Conservation (phyloP, 2,329 filamentous ascomycete species). For the Alternaria sp. region DNA sequence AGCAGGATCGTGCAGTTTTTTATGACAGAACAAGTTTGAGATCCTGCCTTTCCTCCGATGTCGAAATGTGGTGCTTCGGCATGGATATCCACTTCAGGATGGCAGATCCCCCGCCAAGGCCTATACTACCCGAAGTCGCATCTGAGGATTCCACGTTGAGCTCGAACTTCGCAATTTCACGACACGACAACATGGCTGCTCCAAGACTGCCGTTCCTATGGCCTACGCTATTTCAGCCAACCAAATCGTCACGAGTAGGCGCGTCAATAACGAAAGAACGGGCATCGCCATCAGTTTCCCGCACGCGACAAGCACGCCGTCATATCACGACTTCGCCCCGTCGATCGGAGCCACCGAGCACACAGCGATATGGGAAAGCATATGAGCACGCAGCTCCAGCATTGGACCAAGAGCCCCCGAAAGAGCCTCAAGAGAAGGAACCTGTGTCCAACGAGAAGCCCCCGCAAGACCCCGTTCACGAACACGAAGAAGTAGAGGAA, state of each 20-base stretch:
- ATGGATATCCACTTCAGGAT: conserved; percentile 15
- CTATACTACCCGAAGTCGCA: conserved; percentile 14
- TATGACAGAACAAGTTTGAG: background rate
- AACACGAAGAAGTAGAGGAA: conserved; percentile 36
- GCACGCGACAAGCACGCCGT: conserved; percentile 22
- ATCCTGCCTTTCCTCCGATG: background rate
- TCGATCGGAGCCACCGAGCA: conserved; percentile 35
- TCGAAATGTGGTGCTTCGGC: conserved; percentile 3
- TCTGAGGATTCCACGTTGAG: conserved; percentile 6
- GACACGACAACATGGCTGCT: conserved; percentile 46
- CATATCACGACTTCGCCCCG: conserved; percentile 40
- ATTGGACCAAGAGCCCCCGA: conserved; percentile 13
- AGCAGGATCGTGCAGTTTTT: background rate
- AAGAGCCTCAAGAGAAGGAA: conserved; percentile 10
- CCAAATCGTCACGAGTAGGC: conserved; percentile 28
- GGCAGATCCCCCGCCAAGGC: conserved; percentile 19
- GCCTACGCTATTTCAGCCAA: conserved; percentile 52
- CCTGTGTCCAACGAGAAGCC: conserved; percentile 7
- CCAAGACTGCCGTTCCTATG: conserved; percentile 56
- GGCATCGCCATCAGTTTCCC: conserved; percentile 14
- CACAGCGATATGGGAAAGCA: conserved; percentile 56
- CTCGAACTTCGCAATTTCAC: background rate
- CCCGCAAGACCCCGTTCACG: conserved; percentile 14
- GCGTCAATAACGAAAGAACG: conserved; percentile 7
- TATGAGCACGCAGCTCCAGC: conserved; percentile 54